phyloP scores from a whole-genome alignment of 192 early-diverging fungal species.

The Coemansia sp. region DNA sequence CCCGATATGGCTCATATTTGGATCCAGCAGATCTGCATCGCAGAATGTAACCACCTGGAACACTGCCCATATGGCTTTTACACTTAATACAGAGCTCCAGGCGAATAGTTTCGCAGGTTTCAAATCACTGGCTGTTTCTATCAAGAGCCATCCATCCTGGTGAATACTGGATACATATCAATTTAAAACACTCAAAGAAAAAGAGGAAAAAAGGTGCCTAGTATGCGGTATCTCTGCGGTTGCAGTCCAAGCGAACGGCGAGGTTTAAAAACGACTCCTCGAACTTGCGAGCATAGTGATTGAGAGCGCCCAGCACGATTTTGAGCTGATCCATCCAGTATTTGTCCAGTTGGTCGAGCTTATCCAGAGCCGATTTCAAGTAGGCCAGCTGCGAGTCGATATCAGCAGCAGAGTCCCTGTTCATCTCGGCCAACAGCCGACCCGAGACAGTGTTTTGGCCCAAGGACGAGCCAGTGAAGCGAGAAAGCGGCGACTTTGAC shows the following conservation, averaged over 20 bases:
- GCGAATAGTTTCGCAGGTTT: too few species aligned
- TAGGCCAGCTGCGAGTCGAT: constrained; percentile 28
- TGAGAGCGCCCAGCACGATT: constrained; percentile 72
- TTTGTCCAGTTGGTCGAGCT: constrained; percentile 44
- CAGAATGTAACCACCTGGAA: not conserved
- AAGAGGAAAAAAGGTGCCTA: not conserved
- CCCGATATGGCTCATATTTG: constrained; percentile 43
- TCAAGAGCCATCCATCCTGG: too few species aligned
- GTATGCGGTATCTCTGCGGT: constrained; percentile 16
- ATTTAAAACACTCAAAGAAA: not conserved
- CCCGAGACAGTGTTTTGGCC: constrained; percentile 29
- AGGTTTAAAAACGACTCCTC: constrained; percentile 70
- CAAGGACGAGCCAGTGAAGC: constrained; percentile 29
- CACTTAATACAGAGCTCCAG: too few species aligned
- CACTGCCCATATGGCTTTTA: too few species aligned
- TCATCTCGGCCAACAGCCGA: constrained; percentile 17
- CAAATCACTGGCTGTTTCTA: too few species aligned
- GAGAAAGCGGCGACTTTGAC: constrained; percentile 26
- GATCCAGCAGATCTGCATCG: constrained; percentile 8
- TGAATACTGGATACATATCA: not conserved
- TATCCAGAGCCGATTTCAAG: constrained; percentile 45
- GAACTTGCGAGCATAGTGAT: constrained; percentile 77
- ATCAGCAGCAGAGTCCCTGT: constrained; percentile 9
- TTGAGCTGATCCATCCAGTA: constrained; percentile 66
- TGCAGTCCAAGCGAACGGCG: constrained; percentile 44